Conservation (phyloP, 208 protist species). For the Zelonia costaricensis region DNA sequence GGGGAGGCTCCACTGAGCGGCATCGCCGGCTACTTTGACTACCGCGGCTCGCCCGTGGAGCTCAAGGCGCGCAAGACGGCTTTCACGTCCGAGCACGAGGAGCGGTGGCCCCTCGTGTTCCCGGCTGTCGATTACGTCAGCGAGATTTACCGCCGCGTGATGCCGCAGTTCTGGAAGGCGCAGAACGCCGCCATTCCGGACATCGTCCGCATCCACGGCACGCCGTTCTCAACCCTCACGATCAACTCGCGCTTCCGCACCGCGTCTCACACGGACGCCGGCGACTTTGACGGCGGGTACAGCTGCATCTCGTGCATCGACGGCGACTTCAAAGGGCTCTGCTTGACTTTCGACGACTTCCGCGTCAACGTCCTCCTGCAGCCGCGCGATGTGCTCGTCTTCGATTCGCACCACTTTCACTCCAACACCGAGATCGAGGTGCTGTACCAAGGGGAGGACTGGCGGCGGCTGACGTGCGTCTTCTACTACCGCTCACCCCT, state of each 20-base stretch:
- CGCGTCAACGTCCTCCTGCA: slow-evolving; percentile 70
- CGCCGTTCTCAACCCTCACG: slow-evolving; percentile 90
- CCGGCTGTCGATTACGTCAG: slow-evolving; percentile 90
- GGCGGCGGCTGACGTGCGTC: slow-evolving; percentile 84
- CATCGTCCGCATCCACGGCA: slow-evolving; percentile 83
- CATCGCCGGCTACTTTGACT: slow-evolving; percentile 92
- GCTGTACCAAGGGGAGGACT: slow-evolving; percentile 33
- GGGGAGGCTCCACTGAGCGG: slow-evolving; percentile 83
- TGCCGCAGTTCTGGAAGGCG: slow-evolving; percentile 68
- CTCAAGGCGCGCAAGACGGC: slow-evolving; percentile 87
- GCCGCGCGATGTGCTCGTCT: slow-evolving; percentile 86
- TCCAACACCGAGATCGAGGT: slow-evolving; percentile 88
- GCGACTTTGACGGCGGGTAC: slow-evolving; percentile 92
- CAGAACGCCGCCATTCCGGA: slow-evolving; percentile 88
- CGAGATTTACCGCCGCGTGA: slow-evolving; percentile 64
- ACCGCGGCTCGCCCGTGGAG: slow-evolving; percentile 82
- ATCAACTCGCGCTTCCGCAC: slow-evolving; percentile 92
- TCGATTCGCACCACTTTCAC: slow-evolving; percentile 93
- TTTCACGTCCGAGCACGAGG: slow-evolving; percentile 78
- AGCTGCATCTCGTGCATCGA: slow-evolving; percentile 84
- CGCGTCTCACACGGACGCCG: slow-evolving; percentile 86
- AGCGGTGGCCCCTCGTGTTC: slow-evolving; percentile 77
- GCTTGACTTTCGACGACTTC: slow-evolving; percentile 78
- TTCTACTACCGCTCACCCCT: slow-evolving; percentile 89
- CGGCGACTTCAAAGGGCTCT: slow-evolving; percentile 79